Base-by-base conservation (phyloP, 306 rosid genomes). In the Pyrus pyrifolia region DNA sequence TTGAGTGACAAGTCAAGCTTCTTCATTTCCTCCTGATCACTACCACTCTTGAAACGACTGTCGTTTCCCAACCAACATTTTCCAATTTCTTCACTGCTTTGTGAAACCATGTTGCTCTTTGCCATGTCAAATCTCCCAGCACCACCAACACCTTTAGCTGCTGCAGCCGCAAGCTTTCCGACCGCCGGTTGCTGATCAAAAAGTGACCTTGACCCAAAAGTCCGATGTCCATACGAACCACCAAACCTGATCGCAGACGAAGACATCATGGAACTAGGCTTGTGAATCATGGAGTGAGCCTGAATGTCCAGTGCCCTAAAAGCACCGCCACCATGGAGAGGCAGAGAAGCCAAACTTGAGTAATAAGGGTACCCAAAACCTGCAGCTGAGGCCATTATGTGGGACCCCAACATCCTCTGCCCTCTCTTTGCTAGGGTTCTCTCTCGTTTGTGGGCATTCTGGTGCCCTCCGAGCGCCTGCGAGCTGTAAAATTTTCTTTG, bases 381-480 rank as follows among this genome's bases (percentile, higher is more conserved):
- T 38, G 87, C 83, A 31, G 76, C 70, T 1, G 91, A 84, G 31
- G 91, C 84, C 80, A 84, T 63, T 11, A 88, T 21, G 4, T 86
- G 90, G 4, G 87, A 35, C 72, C 82, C 89, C 44, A 82, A 52
- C 68, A 64, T 4, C 73, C 85, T 89, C 2, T 89, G 91, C 31
- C 86, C 82, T 77, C 90, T 88, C 63, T 89, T 93, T 1, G 96
- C 97, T 10, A 88, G 76, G 76, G 90, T 86, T 62, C 97, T 87
- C 73, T 91, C 98, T 60, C 89, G 86, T 70, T 89, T 93, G 78
- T 93, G 97, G 15, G 97, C 98, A 80, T 93, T 93, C 79, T 93
- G 98, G 87, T 93, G 98, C 6, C 98, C 97, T 6, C 97, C 96
- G 19, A 93, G 86, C 1, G 97, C 97, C 61, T 93, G 96, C 40